Conservation (phyloP, 768 basidiomycete genomes). For the Suillus subluteus region DNA sequence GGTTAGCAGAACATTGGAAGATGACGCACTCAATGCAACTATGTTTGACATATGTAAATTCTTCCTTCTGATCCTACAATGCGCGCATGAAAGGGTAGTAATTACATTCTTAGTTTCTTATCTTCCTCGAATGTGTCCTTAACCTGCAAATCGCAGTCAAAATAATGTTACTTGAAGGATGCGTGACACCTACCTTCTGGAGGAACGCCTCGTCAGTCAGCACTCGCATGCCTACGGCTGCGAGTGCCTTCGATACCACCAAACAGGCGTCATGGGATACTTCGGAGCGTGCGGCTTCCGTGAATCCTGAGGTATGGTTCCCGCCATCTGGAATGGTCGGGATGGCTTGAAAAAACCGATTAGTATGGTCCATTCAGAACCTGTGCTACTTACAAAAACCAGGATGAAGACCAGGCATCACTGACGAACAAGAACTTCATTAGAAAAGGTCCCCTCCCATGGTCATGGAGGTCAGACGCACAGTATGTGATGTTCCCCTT, state of each 20-base stretch:
- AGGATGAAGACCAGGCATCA: conserved; percentile 65
- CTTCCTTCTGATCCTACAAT: background rate
- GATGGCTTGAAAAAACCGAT: conserved; percentile 49
- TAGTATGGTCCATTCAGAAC: background rate
- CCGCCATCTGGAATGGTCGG: conserved; percentile 68
- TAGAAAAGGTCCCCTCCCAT: conserved; percentile 5
- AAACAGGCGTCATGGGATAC: conserved; percentile 65
- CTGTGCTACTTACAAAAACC: conserved; percentile 41
- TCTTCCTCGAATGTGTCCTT: conserved; percentile 49
- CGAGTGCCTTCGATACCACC: conserved; percentile 65
- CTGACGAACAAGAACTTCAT: conserved; percentile 14
- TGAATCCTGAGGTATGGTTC: conserved; percentile 70
- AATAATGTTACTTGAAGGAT: background rate
- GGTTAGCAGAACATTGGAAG: background rate
- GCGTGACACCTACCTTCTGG: conserved; percentile 42
- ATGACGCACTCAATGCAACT: background rate
- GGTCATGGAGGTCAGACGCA: conserved; percentile 23
- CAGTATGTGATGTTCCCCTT: conserved; percentile 64
- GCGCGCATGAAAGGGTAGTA: background rate
- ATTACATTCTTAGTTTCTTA: conserved; percentile 17
- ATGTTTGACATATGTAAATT: background rate
- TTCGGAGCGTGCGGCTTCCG: conserved; percentile 55
- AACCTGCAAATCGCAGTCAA: conserved; percentile 34
- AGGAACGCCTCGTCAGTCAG: conserved; percentile 65
- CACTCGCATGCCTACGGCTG: conserved; percentile 62